A percentile compares a stretch with the other conserved stretches of the same genome.
phyloP scores from a whole-genome alignment of 345 rosid species.

The Hevea brasiliensis region DNA sequence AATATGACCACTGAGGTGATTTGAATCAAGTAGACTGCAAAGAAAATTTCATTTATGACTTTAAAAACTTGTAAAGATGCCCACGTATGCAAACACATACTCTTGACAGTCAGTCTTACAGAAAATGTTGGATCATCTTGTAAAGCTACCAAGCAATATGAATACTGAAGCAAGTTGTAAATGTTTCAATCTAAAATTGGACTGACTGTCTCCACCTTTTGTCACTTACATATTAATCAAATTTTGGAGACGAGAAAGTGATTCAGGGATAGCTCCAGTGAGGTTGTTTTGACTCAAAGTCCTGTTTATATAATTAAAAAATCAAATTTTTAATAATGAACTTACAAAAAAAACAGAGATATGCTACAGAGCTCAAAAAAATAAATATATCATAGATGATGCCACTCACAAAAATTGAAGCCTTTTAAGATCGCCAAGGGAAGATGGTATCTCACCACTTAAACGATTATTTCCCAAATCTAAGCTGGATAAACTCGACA shows the following conservation, averaged over 20 bases:
- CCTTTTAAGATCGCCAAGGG: constrained; percentile 75
- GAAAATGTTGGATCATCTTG: background rate
- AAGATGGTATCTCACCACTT: constrained; percentile 74
- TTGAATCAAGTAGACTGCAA: constrained; percentile 81
- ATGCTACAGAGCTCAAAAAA: constrained; percentile 7
- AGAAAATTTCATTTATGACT: constrained; percentile 12
- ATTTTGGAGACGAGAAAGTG: constrained; percentile 57
- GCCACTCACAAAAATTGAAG: constrained; percentile 91
- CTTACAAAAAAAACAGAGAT: constrained; percentile 8
- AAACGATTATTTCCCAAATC: constrained; percentile 85
- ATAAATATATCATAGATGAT: constrained; percentile 12
- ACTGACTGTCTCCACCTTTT: background rate
- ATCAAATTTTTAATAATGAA: background rate
- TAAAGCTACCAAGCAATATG: background rate
- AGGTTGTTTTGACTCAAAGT: constrained; percentile 86
- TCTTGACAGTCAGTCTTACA: background rate
- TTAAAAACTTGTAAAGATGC: constrained; percentile 15
- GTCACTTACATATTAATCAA: constrained; percentile 75
- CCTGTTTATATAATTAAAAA: constrained; percentile 45
- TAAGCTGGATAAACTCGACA: constrained; percentile 75
- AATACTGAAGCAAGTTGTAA: constrained; percentile 8
- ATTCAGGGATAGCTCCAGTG: constrained; percentile 66
- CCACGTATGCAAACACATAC: constrained; percentile 3
- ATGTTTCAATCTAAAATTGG: constrained; percentile 3
- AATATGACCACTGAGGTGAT: constrained; percentile 72